Conservation (phyloP, 768 basidiomycete genomes). For the Suillus paluster region DNA sequence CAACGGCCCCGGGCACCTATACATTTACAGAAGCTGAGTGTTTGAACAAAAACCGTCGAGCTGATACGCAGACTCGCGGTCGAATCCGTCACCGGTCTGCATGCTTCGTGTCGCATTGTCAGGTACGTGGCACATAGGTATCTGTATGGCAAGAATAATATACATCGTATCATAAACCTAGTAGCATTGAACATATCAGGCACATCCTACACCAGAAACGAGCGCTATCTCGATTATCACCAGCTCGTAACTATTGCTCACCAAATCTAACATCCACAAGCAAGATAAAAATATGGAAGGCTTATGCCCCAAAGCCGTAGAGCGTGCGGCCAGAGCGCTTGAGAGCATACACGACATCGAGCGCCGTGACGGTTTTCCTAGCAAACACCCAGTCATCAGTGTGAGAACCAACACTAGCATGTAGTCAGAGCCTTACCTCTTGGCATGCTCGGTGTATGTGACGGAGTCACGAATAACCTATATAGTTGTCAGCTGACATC, state of each 20-base stretch:
- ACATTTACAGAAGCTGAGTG: no score
- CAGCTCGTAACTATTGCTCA: neutral
- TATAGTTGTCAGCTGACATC: constrained; percentile 14
- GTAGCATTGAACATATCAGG: neutral
- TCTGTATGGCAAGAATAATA: neutral
- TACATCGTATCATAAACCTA: constrained; percentile 8
- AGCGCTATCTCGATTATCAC: neutral
- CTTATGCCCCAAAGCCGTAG: constrained; percentile 80
- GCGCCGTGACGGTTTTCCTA: constrained; percentile 85
- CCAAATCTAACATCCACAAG: neutral
- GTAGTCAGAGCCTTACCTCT: constrained; percentile 45
- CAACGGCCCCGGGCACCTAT: no score
- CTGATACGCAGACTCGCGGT: no score
- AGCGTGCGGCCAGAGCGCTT: constrained; percentile 79
- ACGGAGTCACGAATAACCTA: constrained; percentile 91
- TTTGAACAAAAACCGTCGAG: no score
- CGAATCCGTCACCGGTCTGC: no score
- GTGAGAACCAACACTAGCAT: neutral
- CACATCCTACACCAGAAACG: constrained; percentile 1
- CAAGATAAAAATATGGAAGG: constrained; percentile 3
- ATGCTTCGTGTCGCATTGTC: neutral
- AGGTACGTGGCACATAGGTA: neutral
- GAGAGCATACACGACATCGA: constrained; percentile 80
- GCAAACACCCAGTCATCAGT: constrained; percentile 7
- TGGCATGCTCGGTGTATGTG: constrained; percentile 93